A percentile compares a stretch with the other conserved stretches of the same genome.
phyloP scores from a whole-genome alignment of 2,329 filamentous ascomycete genomes.

The Exophiala xenobiotica region DNA sequence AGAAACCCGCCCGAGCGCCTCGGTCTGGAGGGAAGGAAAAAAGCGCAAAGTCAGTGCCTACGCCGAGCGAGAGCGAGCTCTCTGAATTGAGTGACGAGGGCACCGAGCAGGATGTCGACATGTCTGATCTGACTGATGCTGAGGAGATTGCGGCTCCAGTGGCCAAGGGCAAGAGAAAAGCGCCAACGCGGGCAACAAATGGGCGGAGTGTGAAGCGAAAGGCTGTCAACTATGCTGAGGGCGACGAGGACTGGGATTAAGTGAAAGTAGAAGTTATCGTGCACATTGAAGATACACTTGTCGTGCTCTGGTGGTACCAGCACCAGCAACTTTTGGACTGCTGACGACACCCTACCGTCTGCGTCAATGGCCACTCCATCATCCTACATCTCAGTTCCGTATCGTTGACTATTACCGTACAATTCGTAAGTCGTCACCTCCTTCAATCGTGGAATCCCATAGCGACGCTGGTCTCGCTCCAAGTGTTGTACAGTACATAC shows the following conservation, averaged over 20 bases:
- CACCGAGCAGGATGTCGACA: slow-evolving; percentile 33
- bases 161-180: not conserved
- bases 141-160: slow-evolving; percentile 4
- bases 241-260: slow-evolving; percentile 8
- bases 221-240: slow-evolving; percentile 28
- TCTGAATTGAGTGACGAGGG: slow-evolving; percentile 33
- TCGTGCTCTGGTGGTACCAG: too few species aligned
- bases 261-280: not conserved
- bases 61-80: slow-evolving; percentile 32
- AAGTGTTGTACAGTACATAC: too few species aligned
- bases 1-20: slow-evolving; percentile 34
- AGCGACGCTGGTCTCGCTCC: too few species aligned
- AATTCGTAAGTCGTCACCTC: too few species aligned
- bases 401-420: too few species aligned
- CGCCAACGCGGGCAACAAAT: slow-evolving; percentile 19
- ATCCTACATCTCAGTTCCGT: too few species aligned
- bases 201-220: slow-evolving; percentile 22
- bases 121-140: slow-evolving; percentile 42
- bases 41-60: not conserved
- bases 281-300: too few species aligned
- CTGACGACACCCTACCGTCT: too few species aligned
- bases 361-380: too few species aligned
- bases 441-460: too few species aligned
- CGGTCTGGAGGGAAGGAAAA: slow-evolving; percentile 2
- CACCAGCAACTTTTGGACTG: too few species aligned